A percentile compares a stretch with the other conserved stretches of the same genome.
Evolutionary conservation across 208 protist species (phyloP).

Genomic region (Acanthamoeba rhysodes): DNA sequence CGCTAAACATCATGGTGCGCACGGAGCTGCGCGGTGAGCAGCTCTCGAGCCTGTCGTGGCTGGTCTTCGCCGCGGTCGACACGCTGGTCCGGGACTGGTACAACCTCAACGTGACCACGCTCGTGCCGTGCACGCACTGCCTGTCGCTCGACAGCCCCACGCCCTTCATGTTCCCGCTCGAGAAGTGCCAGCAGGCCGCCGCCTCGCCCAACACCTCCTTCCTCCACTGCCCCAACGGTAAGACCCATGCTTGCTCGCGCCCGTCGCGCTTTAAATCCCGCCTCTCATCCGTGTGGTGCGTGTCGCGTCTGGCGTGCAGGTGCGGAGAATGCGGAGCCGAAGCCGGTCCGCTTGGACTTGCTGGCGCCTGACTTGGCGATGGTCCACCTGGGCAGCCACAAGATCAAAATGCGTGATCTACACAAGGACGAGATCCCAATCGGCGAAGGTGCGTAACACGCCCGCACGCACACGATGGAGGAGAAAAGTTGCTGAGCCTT

Average conservation of each 20-base stretch:
- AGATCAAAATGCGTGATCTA: constrained; percentile 12
- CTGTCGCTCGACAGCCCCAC: neutral
- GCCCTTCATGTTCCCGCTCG: constrained; percentile 35
- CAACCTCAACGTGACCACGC: constrained; percentile 37
- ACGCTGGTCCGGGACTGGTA: constrained; percentile 63
- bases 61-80: constrained; percentile 52
- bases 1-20: constrained; percentile 44
- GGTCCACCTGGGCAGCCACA: constrained; percentile 22
- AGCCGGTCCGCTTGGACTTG: constrained; percentile 50
- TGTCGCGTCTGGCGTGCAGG: neutral
- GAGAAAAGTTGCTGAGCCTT: neutral
- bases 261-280: neutral
- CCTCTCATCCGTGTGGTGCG: neutral
- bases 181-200: neutral
- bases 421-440: constrained; percentile 31
- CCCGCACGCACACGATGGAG: too few relatives aligned
- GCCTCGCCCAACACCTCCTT: neutral
- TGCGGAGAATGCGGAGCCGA: neutral
- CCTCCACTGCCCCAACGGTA: constrained; percentile 28
- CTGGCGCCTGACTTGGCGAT: constrained; percentile 59
- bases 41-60: neutral
- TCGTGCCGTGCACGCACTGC: constrained; percentile 47
- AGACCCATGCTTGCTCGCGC: neutral
- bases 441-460: neutral
- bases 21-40: constrained; percentile 66